These are phyloP conservation scores for Erysimum cheiri DNA, from an alignment of 441 rosid species.

Conservation along the genomic window DNA sequence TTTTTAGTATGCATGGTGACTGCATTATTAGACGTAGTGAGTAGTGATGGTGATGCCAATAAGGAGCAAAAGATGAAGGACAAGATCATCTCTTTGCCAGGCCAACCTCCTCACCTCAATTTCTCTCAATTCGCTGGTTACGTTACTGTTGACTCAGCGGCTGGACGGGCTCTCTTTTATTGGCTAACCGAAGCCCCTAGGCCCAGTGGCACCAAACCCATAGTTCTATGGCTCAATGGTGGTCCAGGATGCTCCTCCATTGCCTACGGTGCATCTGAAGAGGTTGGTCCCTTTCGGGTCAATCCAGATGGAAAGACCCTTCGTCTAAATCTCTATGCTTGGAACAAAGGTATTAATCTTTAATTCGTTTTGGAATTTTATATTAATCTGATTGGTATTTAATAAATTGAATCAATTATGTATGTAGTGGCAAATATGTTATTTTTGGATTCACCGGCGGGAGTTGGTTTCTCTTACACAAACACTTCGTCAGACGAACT, in stretches of 20 bases:
- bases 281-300: conserved; percentile 69
- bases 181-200: conserved; percentile 66
- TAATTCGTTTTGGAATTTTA: neutral
- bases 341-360: conserved; percentile 60
- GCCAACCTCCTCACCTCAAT: conserved; percentile 63
- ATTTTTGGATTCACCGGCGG: conserved; percentile 73
- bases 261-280: conserved; percentile 69
- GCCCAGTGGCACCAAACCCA: conserved; percentile 51
- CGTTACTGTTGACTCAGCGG: conserved; percentile 56
- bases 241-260: conserved; percentile 76
- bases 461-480: conserved; percentile 73
- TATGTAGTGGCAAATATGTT: conserved; percentile 63
- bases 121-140: conserved; percentile 85
- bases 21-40: conserved; percentile 28
- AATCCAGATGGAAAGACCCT: conserved; percentile 56
- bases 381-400: neutral
- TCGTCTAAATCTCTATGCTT: conserved; percentile 52
- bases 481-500: conserved; percentile 52
- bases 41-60: conserved; percentile 40
- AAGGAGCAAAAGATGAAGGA: conserved; percentile 48
- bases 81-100: conserved; percentile 63
- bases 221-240: conserved; percentile 89
- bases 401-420: neutral
- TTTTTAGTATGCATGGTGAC: conserved; percentile 3
- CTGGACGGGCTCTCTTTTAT: conserved; percentile 78